These are phyloP conservation scores for Stagonosporopsis cucurbitacearum DNA, from an alignment of 2,329 filamentous ascomycete genomes.

Conservation along the genomic window DNA sequence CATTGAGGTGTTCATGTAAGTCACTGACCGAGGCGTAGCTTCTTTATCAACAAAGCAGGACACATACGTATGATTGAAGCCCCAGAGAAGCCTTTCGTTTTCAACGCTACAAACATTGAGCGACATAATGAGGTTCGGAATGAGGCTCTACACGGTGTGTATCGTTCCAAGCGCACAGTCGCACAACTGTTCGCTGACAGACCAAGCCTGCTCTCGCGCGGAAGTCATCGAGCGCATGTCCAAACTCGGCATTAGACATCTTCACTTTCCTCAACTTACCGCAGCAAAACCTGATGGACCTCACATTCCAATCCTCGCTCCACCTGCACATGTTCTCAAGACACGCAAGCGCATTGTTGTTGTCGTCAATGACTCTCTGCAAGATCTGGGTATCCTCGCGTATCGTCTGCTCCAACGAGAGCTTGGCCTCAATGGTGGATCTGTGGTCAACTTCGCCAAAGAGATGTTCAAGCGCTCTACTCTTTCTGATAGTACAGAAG, in stretches of 20 bases:
- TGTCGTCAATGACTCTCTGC: constrained; percentile 77
- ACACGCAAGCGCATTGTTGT: constrained; percentile 70
- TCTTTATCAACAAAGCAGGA: constrained; percentile 77
- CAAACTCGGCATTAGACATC: constrained; percentile 63
- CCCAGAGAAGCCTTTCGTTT: constrained; percentile 75
- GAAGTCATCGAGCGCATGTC: constrained; percentile 69
- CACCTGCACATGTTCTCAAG: constrained; percentile 58
- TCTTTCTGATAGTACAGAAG: background rate
- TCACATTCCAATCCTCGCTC: constrained; percentile 73
- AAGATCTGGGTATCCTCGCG: constrained; percentile 78
- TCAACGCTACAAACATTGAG: constrained; percentile 73
- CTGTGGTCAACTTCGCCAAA: constrained; percentile 68
- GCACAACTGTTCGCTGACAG: constrained; percentile 14
- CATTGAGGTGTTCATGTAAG: background rate
- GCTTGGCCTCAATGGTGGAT: constrained; percentile 74
- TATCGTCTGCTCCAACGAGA: constrained; percentile 69
- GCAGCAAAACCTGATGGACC: constrained; percentile 52
- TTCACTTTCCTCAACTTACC: constrained; percentile 67
- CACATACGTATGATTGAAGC: constrained; percentile 74
- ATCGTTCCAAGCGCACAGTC: background rate
- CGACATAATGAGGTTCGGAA: constrained; percentile 78
- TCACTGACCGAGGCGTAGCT: constrained; percentile 57
- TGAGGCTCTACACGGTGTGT: constrained; percentile 71
- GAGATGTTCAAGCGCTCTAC: constrained; percentile 48
- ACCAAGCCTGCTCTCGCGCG: constrained; percentile 65